Percentiles rank a stretch among this genome's conserved stretches.
phyloP scores from a whole-genome alignment of 2,329 filamentous ascomycete species.

The Biscogniauxia marginata region DNA sequence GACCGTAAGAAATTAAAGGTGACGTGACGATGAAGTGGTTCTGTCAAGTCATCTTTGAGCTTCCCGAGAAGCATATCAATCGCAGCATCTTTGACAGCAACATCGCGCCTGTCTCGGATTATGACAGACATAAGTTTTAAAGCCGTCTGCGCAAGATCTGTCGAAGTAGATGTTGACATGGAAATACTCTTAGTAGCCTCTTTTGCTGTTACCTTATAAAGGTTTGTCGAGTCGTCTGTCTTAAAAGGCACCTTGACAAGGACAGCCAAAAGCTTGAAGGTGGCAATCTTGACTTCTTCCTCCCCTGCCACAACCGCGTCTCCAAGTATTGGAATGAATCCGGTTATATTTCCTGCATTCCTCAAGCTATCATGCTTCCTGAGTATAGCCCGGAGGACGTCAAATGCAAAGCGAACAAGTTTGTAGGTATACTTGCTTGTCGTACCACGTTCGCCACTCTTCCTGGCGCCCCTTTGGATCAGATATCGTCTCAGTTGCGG shows the following conservation, averaged over 20 bases:
- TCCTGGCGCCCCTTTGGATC: slow-evolving; percentile 75
- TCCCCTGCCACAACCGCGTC: slow-evolving; percentile 81
- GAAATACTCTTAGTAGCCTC: slow-evolving; percentile 83
- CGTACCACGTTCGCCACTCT: slow-evolving; percentile 66
- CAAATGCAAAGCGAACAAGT: slow-evolving; percentile 81
- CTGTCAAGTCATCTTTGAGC: slow-evolving; percentile 84
- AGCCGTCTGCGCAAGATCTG: slow-evolving; percentile 82
- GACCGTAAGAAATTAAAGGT: slow-evolving; percentile 93
- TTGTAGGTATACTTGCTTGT: slow-evolving; percentile 84
- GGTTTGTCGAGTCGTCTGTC: slow-evolving; percentile 61
- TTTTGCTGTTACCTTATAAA: slow-evolving; percentile 75
- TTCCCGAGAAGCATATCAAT: slow-evolving; percentile 80
- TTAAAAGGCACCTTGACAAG: slow-evolving; percentile 82
- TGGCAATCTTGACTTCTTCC: slow-evolving; percentile 88
- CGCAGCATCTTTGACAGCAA: slow-evolving; percentile 75
- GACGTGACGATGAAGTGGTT: slow-evolving; percentile 87
- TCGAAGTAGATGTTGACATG: slow-evolving; percentile 72
- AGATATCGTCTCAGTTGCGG: slow-evolving; percentile 70
- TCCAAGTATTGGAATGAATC: slow-evolving; percentile 85
- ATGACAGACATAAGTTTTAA: slow-evolving; percentile 85
- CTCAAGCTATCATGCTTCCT: slow-evolving; percentile 82
- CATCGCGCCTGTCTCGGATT: slow-evolving; percentile 74
- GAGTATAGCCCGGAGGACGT: slow-evolving; percentile 80
- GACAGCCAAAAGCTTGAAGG: slow-evolving; percentile 79
- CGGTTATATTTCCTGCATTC: slow-evolving; percentile 74